These are phyloP conservation scores for Aspergillus brasiliensis DNA, from an alignment of 2,329 filamentous ascomycete genomes.

Conservation along the genomic window DNA sequence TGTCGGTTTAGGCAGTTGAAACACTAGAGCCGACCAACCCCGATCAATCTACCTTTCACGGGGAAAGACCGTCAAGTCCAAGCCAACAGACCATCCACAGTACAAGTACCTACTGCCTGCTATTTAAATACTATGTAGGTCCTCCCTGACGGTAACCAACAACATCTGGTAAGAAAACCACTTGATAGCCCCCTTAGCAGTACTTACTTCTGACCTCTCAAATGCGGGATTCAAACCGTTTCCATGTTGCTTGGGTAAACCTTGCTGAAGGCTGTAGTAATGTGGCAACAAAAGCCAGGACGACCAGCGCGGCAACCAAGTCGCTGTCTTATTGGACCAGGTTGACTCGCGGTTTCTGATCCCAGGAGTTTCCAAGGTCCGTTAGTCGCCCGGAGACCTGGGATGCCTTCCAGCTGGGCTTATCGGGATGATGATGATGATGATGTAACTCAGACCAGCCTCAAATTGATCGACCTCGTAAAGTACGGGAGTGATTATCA, in stretches of 20 bases:
- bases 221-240: constrained; percentile 5
- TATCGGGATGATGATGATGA: constrained; percentile 7
- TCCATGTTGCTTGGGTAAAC: constrained; percentile 8
- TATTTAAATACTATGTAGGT: no score
- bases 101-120: no score
- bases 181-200: background rate
- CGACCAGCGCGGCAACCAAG: constrained; percentile 17
- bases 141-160: no score
- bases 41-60: background rate
- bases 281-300: constrained; percentile 20
- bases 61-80: background rate
- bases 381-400: constrained; percentile 10
- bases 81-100: background rate
- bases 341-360: constrained; percentile 8
- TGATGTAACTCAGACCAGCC: background rate
- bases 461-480: background rate
- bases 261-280: constrained; percentile 14
- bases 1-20: background rate
- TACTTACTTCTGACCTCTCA: background rate
- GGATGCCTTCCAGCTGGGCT: constrained; percentile 3
- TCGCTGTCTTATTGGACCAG: constrained; percentile 16
- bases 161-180: no score
- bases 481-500: background rate
- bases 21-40: background rate
- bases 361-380: constrained; percentile 17